Percentiles rank a stretch among this genome's conserved stretches.
phyloP scores from a whole-genome alignment of 192 early-diverging fungal species.

The Coemansia sp. region DNA sequence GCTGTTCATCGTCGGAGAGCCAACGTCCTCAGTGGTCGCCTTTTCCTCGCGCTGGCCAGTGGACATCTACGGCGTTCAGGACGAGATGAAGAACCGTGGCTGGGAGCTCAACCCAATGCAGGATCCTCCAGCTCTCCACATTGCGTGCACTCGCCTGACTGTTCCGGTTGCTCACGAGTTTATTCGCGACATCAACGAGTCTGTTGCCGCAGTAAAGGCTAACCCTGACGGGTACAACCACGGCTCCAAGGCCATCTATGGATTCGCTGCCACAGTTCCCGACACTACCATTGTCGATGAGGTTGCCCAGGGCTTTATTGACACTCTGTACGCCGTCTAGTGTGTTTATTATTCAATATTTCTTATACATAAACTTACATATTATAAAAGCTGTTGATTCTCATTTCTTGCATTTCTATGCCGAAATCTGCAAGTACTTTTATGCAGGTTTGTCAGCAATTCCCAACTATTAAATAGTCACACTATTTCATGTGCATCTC shows the following conservation, averaged over 20 bases:
- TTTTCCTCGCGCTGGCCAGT: slow-evolving; percentile 70
- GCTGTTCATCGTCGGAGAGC: slow-evolving; percentile 83
- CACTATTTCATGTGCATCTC: too few relatives aligned
- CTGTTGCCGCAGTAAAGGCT: slow-evolving; percentile 65
- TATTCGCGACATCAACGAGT: slow-evolving; percentile 73
- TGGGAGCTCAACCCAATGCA: slow-evolving; percentile 91
- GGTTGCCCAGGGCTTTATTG: slow-evolving; percentile 83
- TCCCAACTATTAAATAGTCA: too few relatives aligned
- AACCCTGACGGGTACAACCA: slow-evolving; percentile 69
- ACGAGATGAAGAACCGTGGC: slow-evolving; percentile 74
- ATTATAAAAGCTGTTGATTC: too few relatives aligned
- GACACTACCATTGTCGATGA: slow-evolving; percentile 84
- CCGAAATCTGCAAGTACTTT: too few relatives aligned
- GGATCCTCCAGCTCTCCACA: slow-evolving; percentile 84
- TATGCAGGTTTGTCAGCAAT: too few relatives aligned
- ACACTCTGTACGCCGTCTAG: slow-evolving; percentile 73
- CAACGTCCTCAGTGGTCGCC: slow-evolving; percentile 76
- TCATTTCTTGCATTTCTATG: too few relatives aligned
- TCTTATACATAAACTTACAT: neutral
- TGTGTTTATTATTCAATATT: neutral
- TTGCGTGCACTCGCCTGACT: slow-evolving; percentile 85
- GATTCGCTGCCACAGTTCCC: slow-evolving; percentile 85
- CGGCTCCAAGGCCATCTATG: slow-evolving; percentile 87
- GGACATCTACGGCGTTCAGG: slow-evolving; percentile 83
- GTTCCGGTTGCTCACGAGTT: slow-evolving; percentile 70